phyloP scores from a whole-genome alignment of 2,329 filamentous ascomycete genomes.

The Sporothrix pallida region DNA sequence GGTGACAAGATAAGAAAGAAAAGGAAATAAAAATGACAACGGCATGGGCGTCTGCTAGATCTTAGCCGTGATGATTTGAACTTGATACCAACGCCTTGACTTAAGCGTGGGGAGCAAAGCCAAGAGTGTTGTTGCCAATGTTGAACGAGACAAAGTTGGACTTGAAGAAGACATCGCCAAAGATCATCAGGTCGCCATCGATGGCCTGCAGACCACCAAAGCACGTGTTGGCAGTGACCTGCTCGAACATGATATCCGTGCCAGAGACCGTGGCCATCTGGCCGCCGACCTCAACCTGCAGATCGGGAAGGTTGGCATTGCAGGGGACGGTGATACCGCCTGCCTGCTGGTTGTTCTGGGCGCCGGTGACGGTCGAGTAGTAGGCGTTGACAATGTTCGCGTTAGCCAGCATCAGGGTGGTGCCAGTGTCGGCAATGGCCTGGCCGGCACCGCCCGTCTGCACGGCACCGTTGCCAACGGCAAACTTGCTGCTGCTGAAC shows the following conservation, averaged over 20 bases:
- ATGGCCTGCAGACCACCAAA: slow-evolving; percentile 72
- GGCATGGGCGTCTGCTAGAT: not conserved
- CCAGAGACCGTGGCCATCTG: slow-evolving; percentile 62
- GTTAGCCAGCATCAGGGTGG: slow-evolving; percentile 67
- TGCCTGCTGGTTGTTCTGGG: slow-evolving; percentile 47
- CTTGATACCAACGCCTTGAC: not conserved
- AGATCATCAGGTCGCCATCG: slow-evolving; percentile 63
- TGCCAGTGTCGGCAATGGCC: slow-evolving; percentile 64
- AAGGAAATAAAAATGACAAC: not conserved
- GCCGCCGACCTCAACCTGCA: slow-evolving; percentile 62
- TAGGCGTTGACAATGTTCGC: slow-evolving; percentile 56
- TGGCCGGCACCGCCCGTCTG: slow-evolving; percentile 51
- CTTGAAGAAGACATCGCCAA: slow-evolving; percentile 67
- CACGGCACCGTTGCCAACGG: slow-evolving; percentile 53
- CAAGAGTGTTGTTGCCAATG: slow-evolving; percentile 60
- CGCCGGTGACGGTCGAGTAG: slow-evolving; percentile 55
- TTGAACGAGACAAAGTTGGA: slow-evolving; percentile 65
- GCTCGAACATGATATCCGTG: slow-evolving; percentile 59
- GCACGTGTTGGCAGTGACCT: slow-evolving; percentile 60
- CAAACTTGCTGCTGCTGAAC: slow-evolving; percentile 63
- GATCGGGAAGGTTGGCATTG: slow-evolving; percentile 53
- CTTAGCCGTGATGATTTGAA: too few species aligned
- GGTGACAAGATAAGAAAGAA: not conserved
- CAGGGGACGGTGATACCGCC: slow-evolving; percentile 58
- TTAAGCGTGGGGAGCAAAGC: slow-evolving; percentile 55